Evolutionary conservation across 2,329 filamentous ascomycete genomes (phyloP), one percentile per base, ranked within the genome.

Genomic region (Scytalidium sp.): DNA sequence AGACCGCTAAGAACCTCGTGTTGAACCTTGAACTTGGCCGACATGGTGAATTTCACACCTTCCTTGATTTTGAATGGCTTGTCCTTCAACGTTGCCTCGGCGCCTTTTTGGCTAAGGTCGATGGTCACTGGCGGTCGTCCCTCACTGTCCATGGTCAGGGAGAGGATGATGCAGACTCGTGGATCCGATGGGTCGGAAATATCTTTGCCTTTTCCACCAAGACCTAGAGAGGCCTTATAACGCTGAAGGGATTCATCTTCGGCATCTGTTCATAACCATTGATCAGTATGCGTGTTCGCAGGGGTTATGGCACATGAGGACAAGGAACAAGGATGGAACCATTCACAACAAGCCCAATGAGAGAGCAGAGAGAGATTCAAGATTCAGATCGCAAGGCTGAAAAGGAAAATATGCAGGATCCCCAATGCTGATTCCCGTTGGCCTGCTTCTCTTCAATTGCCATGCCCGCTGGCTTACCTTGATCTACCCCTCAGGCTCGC

Each of bases 61-160:
- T 97, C 94, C 80, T 97, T 99, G 77, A 99, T 97, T 67, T 83
- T 93, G 78, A 99, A 99, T 13, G 94, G 94, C 68, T 94, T 87
- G 66, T 90, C 80, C 76, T 96, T 96, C 58, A 99, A 85, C 13
- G 79, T 81, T 3, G 81, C 76, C 64, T 96, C 80, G 54, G 88
- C 85, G 51, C 85, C 88, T 19, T 88, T 79, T 7, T 80, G 71
- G 50, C 84, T 87, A 40, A 97, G 84, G 65, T 97, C 90, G 70
- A 99, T 93, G 60, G 87, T 87, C 63, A 97, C 93, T 63, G 96
- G 89, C 6, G 77, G 67, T 45, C 91, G 91, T 52, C 90, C 93
- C 56, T 87, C 80, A 27, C 91, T 84, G 67, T 96, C 88, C 73
- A 99, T 87, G 53, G 90, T 87, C 49, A 99, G 87, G 50, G 90